These are phyloP conservation scores for Lepidium sativum DNA, from an alignment of 345 rosid genomes.

Conservation along the genomic window DNA sequence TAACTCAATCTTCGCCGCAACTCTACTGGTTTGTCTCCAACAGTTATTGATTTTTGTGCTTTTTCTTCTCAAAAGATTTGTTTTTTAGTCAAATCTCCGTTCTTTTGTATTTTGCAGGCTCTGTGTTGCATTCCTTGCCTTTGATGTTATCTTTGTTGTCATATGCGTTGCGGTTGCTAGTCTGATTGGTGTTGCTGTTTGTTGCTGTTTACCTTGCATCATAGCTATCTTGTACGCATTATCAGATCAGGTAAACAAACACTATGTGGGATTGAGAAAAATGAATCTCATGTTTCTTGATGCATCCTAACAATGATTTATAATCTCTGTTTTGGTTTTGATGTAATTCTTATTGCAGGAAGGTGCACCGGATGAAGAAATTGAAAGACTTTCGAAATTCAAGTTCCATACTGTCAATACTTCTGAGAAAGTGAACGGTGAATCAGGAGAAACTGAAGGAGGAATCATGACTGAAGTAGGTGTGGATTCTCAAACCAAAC, in stretches of 20 bases:
- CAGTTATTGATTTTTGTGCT: not conserved
- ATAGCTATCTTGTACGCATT: constrained; percentile 76
- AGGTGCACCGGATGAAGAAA: constrained; percentile 34
- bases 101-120: constrained; percentile 47
- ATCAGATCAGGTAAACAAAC: constrained; percentile 55
- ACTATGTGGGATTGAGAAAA: not conserved
- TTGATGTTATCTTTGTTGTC: constrained; percentile 72
- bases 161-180: constrained; percentile 67
- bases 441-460: constrained; percentile 38
- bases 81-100: not conserved
- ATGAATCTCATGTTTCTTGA: not conserved
- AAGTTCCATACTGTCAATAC: constrained; percentile 1
- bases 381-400: constrained; percentile 22
- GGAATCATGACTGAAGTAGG: constrained; percentile 67
- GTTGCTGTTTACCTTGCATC: constrained; percentile 94
- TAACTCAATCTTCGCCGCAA: constrained; percentile 46
- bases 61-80: not conserved
- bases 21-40: constrained; percentile 61
- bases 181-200: constrained; percentile 77
- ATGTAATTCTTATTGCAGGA: not conserved
- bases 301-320: not conserved
- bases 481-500: constrained; percentile 39
- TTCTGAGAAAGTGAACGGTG: constrained; percentile 34
- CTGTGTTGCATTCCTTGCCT: constrained; percentile 73
- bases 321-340: not conserved